Base-by-base conservation (phyloP, 2,329 filamentous ascomycete species). In the Sarocladium brachiariae region DNA sequence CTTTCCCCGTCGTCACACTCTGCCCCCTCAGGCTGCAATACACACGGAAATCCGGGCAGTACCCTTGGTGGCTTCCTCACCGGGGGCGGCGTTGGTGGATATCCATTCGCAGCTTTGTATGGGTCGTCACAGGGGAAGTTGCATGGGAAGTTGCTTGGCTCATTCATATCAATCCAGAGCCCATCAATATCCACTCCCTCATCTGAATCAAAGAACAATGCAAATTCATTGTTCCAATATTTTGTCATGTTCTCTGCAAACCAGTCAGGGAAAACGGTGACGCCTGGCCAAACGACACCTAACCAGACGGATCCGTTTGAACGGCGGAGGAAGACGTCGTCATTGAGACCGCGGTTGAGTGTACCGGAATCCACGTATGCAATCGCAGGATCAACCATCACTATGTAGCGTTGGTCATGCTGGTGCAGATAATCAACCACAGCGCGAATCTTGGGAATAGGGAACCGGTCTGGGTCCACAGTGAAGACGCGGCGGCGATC, bases 231-330 rank as follows among this genome's bases (percentile, higher is more conserved):
- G 55, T 81, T 81, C 87, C 87, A 92, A 65, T 82, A 93, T 1
- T 67, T 59, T 45, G 81, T 75, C 2, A 81, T 78, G 49, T 80
- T 80, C 7, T 76, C 73, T 16, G 81, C 70, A 61, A 90, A 89
- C 87, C 87, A 92, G 63, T 92, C 88, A 0, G 85, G 85, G 65
- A 83, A 89, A 10, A 78, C 84, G 0, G 83, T 78, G 13, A 81
- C 76, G 41, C 87, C 87, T 5, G 87, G 84, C 87, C 87, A 92
- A 19, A 91, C 87, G 14, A 89, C 84, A 14, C 86, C 81, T 39
- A 76, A 66, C 66, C 71, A 80, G 48, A 71, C 65, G 1, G 74
- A 75, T 8, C 77, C 84, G 57, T 89, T 83, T 33, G 63, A 58
- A 7, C 70, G 67, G 38, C 70, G 67, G 13, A 79, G 61, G 58